Conservation (phyloP, 805 yeast species). For the Yamadazyma scolyti region DNA sequence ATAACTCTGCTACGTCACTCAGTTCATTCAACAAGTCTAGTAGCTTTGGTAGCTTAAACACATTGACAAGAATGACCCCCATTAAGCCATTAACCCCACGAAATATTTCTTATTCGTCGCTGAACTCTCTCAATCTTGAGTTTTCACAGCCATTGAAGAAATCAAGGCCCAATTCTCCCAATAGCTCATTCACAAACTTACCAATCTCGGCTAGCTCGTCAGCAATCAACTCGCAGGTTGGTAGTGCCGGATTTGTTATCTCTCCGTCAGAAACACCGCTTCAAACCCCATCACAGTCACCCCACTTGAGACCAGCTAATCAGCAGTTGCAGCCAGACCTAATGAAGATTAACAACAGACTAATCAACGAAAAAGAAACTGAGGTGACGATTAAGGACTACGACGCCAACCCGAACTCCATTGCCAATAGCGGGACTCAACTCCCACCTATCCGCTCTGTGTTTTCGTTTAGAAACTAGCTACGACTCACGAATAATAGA, state of each 20-base stretch:
- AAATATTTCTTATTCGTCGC: constrained; percentile 21
- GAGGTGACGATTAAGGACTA: constrained; percentile 8
- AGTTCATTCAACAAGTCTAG: constrained; percentile 6
- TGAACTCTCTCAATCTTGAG: constrained; percentile 34
- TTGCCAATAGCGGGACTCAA: constrained; percentile 38
- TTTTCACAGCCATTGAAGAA: constrained; percentile 33
- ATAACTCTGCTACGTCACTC: constrained; percentile 4
- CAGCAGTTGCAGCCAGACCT: constrained; percentile 16
- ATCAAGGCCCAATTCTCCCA: constrained; percentile 49
- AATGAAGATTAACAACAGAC: constrained; percentile 1
- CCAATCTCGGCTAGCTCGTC: constrained; percentile 1
- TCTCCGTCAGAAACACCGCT: constrained; percentile 46
- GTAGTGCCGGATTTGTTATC: constrained; percentile 24
- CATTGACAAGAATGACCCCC: constrained; percentile 43
- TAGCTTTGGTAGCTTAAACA: constrained; percentile 14
- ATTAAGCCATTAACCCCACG: constrained; percentile 19
- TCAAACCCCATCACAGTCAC: constrained; percentile 48
- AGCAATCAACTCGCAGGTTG: constrained; percentile 1
- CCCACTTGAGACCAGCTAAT: constrained; percentile 31
- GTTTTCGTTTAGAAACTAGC: constrained; percentile 21
- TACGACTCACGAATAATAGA: neutral
- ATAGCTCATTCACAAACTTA: constrained; percentile 4
- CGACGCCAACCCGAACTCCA: constrained; percentile 14
- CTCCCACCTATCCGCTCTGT: constrained; percentile 42
- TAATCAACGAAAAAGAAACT: constrained; percentile 8